Evolutionary conservation across 2,329 filamentous ascomycete genomes (phyloP), one percentile per base, ranked within the genome.

Genomic region (Boeremia lycopersici): DNA sequence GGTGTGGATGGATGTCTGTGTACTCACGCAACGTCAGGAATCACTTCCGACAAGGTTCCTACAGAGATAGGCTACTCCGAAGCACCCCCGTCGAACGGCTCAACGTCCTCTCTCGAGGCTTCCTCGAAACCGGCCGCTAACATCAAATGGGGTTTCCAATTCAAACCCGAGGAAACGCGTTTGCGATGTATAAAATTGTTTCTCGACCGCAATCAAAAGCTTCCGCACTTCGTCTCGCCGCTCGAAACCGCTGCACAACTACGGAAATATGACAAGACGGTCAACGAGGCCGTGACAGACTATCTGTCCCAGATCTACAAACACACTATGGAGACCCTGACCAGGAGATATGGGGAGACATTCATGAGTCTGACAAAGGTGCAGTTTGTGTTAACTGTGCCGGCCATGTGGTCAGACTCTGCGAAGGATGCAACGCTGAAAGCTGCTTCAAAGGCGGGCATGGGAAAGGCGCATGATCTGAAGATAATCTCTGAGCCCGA

Each of bases 41-140:
- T 93, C 76, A 92, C 90, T n/a, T 91, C 89, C 31, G 89, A 93
- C 78, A 93, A 93, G 79, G 89, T 93, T 2, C 89, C 90, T 1
- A 91, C 89, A 12, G 89, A 93, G 73, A 88, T 93, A 52, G 76
- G 79, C 48, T 87, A 89, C 61, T 80, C 57, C 31, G 62, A 60
- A 53, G 26, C 61, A 25, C 19, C 53, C 29, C 35, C 56, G 6
- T 47, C 51, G 15, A 59, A 61, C 43, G 54, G 46, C 41, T 60
- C 59, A 7, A 55, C 43, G n/a, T 53, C 59, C 34, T 65, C 64
- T 13, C 49, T 61, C 39, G 67, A 71, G 28, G 47, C 61, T 34
- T 48, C 52, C 13, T 26, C 55, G 26, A 65, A 69, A 39, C 53
- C 68, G 26, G 17, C 61, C 29, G 59, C 61, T 59, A 61, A 57